Percentiles rank a stretch among this genome's conserved stretches.
Conservation (phyloP, 2,329 filamentous ascomycete species). For the Chaetothyriales sp. region DNA sequence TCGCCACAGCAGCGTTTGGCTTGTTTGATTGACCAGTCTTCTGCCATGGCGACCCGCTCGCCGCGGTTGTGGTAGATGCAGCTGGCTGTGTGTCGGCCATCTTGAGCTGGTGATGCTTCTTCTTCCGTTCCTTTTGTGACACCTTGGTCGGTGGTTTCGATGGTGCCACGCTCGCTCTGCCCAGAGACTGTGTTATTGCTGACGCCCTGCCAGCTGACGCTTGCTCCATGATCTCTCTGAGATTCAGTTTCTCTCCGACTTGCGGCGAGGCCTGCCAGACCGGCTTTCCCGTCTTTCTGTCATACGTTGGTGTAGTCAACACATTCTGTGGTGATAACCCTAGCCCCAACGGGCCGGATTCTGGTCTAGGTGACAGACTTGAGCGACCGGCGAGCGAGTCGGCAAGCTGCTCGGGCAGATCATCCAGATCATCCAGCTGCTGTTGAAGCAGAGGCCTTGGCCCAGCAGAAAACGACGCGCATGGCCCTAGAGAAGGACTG, state of each 20-base stretch:
- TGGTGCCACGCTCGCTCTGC: conserved; percentile 26
- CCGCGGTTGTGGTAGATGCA: neutral
- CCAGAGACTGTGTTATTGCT: conserved; percentile 38
- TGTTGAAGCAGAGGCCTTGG: neutral
- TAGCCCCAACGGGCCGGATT: neutral
- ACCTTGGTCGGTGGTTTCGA: conserved; percentile 41
- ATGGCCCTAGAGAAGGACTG: neutral
- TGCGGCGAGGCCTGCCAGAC: neutral
- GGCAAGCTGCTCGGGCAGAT: neutral
- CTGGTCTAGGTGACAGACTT: neutral
- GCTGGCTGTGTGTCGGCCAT: conserved; percentile 24
- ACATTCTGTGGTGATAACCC: neutral
- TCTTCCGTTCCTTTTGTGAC: conserved; percentile 89
- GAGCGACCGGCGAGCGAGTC: neutral
- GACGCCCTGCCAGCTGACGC: conserved; percentile 37
- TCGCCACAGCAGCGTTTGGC: conserved; percentile 7
- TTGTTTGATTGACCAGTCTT: conserved; percentile 25
- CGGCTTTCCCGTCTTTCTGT: neutral
- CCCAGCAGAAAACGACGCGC: neutral
- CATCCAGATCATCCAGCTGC: neutral
- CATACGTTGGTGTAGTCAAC: neutral
- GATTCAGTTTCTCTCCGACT: conserved; percentile 33
- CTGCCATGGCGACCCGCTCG: conserved; percentile 49
- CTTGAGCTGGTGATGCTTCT: conserved; percentile 48
- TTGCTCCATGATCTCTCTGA: conserved; percentile 63